Percentiles rank a stretch among this genome's conserved stretches.
Conservation (phyloP, 2,329 filamentous ascomycete genomes). For the Anthostomella pinea region DNA sequence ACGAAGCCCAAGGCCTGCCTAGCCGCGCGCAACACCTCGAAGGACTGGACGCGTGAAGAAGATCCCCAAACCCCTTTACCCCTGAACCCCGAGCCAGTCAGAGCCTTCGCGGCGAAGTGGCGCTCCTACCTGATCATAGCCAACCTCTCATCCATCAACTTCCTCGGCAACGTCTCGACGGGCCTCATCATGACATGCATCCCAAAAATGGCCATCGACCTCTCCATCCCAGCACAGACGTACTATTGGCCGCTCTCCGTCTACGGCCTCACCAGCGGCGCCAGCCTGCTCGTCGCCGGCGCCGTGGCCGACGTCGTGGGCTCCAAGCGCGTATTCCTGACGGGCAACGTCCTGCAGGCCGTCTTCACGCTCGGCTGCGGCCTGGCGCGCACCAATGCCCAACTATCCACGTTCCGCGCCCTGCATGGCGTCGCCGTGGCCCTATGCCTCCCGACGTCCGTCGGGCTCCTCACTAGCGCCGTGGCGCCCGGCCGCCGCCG, state of each 20-base stretch:
- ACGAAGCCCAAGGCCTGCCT: too few species aligned
- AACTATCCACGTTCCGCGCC: conserved; percentile 18
- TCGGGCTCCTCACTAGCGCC: conserved; percentile 12
- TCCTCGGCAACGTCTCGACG: too few species aligned
- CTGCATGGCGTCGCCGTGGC: conserved; percentile 16
- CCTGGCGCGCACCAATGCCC: conserved; percentile 8
- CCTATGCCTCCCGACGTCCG: conserved; percentile 19
- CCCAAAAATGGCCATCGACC: too few species aligned
- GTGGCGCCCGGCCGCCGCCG: conserved; percentile 16
- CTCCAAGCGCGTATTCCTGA: conserved; percentile 8
- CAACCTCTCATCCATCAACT: too few species aligned
- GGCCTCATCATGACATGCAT: too few species aligned
- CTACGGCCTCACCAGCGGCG: conserved; percentile 12
- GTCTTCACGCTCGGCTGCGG: conserved; percentile 14
- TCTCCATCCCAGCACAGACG: too few species aligned
- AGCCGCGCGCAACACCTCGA: too few species aligned
- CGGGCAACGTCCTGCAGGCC: conserved; percentile 11
- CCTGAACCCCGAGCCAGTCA: too few species aligned
- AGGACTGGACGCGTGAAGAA: too few species aligned
- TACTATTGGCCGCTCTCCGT: conserved; percentile 16
- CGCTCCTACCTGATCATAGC: too few species aligned
- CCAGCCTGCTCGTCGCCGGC: conserved; percentile 16
- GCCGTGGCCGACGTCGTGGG: conserved; percentile 21
- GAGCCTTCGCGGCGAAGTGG: too few species aligned
- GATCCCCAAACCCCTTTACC: too few species aligned